phyloP scores from a whole-genome alignment of 257 asterid species.

The Solanum tarijense region DNA sequence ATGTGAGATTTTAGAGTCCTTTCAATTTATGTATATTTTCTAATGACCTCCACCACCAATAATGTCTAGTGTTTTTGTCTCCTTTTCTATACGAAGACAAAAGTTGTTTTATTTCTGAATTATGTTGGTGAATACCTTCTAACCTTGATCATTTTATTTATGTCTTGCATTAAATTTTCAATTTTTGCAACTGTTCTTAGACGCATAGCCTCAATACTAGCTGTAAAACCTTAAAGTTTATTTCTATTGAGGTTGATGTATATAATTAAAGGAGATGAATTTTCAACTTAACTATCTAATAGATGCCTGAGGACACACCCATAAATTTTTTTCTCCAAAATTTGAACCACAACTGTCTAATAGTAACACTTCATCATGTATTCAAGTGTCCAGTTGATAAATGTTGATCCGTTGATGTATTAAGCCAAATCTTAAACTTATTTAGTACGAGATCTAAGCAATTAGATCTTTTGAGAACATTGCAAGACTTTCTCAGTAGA shows the following conservation, averaged over 20 bases:
- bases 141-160: neutral
- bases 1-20: constrained; percentile 19
- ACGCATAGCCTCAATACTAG: neutral
- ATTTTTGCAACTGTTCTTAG: neutral
- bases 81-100: neutral
- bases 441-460: too few species aligned
- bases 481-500: neutral
- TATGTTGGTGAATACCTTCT: neutral
- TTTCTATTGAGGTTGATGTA: neutral
- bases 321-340: neutral
- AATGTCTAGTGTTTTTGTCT: neutral
- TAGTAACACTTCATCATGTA: neutral
- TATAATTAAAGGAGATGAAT: neutral
- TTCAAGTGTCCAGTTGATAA: too few species aligned
- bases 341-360: neutral
- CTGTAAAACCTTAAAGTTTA: neutral
- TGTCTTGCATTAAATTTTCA: neutral
- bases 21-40: constrained; percentile 7
- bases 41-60: constrained; percentile 11
- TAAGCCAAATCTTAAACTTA: too few species aligned
- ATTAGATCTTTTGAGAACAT: neutral
- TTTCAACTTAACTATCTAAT: neutral
- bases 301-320: neutral
- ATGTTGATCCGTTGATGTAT: too few species aligned
- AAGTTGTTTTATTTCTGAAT: neutral